Base-by-base conservation (phyloP, 139 green algal genomes). In the Closterium sp. region DNA sequence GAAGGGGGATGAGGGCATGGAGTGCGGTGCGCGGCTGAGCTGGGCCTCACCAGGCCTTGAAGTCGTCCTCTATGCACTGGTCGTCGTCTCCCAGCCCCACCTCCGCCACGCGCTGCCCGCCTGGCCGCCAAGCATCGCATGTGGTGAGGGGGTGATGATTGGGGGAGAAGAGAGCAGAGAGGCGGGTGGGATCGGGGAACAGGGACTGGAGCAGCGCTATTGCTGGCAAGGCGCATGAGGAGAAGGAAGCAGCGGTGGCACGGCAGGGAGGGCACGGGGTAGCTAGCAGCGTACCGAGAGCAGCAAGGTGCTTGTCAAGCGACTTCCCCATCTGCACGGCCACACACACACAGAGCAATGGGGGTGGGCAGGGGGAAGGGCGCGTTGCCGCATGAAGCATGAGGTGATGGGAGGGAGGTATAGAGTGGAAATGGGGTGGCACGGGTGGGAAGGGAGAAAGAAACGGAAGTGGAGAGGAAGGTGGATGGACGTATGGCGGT, bases 31-130 rank as follows among this genome's bases (percentile, higher is more conserved):
- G n/a, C n/a, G n/a, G n/a, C n/a, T n/a, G 2, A 38, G 32, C 2
- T 2, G 32, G 32, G 32, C 32, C 32, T 87, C 21, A 95, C 97
- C 97, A 99, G 19, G 94, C 95, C n/a, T 98, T 97, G 94, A 99
- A 99, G 94, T 99, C 98, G 38, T 97, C 97, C 92, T 99, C 97
- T 27, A 99, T 98, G 93, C 97, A 95, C 10, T 96, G 96, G 92
- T 99, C 98, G 90, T 99, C 98, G 91, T 99, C 98, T 11, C 98
- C 98, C 85, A 98, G 95, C 2, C 97, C 97, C 0, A 96, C 91
- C 3, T 91, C 89, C 27, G 97, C 89, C 9, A 99, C 50, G 4
- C 95, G 86, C 2, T 89, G 94, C 3, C 95, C 97, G 0, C 98
- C 98, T 86, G 98, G 91, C n/a, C 32, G 38, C 3, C 38, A 11